Conservation (phyloP, 2,329 filamentous ascomycete species). For the Coniochaeta pulveracea region DNA sequence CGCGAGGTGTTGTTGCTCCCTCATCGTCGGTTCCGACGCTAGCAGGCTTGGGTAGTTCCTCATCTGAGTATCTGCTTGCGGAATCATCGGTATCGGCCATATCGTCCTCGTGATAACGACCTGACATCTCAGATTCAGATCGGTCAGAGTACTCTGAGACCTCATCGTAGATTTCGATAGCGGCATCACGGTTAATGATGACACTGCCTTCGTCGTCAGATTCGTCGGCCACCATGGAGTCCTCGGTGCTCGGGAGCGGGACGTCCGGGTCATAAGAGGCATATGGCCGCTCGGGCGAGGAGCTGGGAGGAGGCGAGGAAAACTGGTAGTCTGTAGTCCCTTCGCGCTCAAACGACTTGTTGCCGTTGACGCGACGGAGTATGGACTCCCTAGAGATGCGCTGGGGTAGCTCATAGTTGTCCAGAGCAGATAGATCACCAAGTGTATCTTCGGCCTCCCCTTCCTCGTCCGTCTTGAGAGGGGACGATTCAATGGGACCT, state of each 20-base stretch:
- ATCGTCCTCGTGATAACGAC: constrained; percentile 14
- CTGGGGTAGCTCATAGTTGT: constrained; percentile 56
- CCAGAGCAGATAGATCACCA: constrained; percentile 47
- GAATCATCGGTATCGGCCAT: constrained; percentile 27
- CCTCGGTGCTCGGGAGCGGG: constrained; percentile 79
- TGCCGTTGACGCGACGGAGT: constrained; percentile 71
- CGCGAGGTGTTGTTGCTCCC: constrained; percentile 37
- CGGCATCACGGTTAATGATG: constrained; percentile 53
- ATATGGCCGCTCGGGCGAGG: constrained; percentile 44
- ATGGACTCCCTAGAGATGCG: constrained; percentile 92
- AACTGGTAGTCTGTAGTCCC: constrained; percentile 56
- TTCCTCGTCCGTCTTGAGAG: constrained; percentile 22
- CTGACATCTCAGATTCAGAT: constrained; percentile 26
- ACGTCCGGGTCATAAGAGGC: constrained; percentile 68
- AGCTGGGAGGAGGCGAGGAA: constrained; percentile 48
- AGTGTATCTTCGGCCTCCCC: constrained; percentile 47
- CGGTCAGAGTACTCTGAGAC: constrained; percentile 56
- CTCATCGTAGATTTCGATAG: constrained; percentile 34
- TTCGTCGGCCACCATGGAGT: constrained; percentile 45
- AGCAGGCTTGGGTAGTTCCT: constrained; percentile 15
- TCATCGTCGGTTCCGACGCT: constrained; percentile 29
- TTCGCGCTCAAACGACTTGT: constrained; percentile 40
- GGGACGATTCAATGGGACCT: constrained; percentile 7
- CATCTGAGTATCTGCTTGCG: constrained; percentile 44
- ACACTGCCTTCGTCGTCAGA: constrained; percentile 45